Evolutionary conservation across 2,329 filamentous ascomycete genomes (phyloP), one percentile per base, ranked within the genome.

Genomic region (Hymenoscyphus repandus): DNA sequence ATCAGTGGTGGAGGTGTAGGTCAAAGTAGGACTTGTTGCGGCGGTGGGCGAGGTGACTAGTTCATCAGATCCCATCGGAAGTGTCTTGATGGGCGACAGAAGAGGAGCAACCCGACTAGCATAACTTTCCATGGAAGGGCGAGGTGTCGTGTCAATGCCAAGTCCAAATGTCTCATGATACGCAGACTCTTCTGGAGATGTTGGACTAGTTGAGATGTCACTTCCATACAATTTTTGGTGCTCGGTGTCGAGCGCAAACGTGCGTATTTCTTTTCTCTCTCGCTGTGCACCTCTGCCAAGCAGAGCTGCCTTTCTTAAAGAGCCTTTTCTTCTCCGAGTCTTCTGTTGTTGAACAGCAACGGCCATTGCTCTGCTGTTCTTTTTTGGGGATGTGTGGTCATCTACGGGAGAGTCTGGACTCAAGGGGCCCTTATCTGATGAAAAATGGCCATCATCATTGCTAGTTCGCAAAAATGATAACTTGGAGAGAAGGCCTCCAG

Each of bases 301-400:
- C 44, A 96, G 74, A 22, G 90, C 90, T 10, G 88, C 89, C 69
- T 96, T 96, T 53, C 91, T 80, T 66, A 96, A 74, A 10, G 91
- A 96, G 3, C 90, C 90, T 65, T 87, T 88, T 53, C 91, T 81
- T 61, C 84, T 83, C 49, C 90, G 76, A 42, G 81, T 81, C 66
- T 69, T 76, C 66, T 68, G 74, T 64, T 69, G 74, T 62, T 71
- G 71, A 42, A 66, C 60, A 9, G 62, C 64, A 31, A 62, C 63
- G 36, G 65, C 65, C 62, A 68, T 65, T 12, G 65, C 63, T 41
- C 65, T 52, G 33, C 57, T 57, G 6, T 55, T 15, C 39, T 64
- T 66, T 49, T 64, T 68, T 15, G 64, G 49, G 6, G 59, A 60
- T 13, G 47, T 57, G 1, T 50, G 52, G 44, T 62, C 62, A 49